Base-by-base conservation (phyloP, 202 grass and related monocot species). In the Panicum hallii region DNA sequence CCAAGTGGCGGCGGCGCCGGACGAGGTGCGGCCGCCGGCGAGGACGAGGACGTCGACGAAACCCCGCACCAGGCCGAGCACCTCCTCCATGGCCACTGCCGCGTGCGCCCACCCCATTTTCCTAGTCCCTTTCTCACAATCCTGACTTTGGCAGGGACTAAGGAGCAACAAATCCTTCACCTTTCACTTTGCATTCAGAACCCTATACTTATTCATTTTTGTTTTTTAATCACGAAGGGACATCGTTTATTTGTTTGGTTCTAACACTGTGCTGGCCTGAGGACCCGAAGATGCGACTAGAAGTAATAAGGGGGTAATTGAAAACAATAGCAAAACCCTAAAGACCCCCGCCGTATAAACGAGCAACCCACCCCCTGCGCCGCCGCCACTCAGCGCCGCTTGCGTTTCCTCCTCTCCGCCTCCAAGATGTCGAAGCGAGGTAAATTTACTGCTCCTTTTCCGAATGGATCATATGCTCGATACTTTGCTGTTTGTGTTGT, bases 391-490 rank as follows among this genome's bases (percentile, higher is more conserved):
- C 78, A 41, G 54, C 72, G 82, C 40, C 60, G 54, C 62, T 5
- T n/a, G 62, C 34, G 41, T 52, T 74, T 81, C 49, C 38, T 60
- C 79, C 79, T 72, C 38, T 70, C 11, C 20, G 54, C 79, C 72
- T 82, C 70, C 81, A 82, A 87, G 83, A 97, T 97, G 94, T 93
- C 94, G 87, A 97, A 97, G 87, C 87, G 94, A 93, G 94, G 91
- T 93, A 90, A 89, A 5, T 55, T 6, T 34, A 14, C 44, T n/a
- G 26, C 67, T 49, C n/a, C 48, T 19, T 34, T 49, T 52, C 65
- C 15, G 0, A 34, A 62, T 32, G 4, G 32, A 67, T 67, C 48
- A 23, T 32, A 2, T 38, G 46, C 4, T 26, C 9, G 3, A 8
- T 57, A 5, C 55, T 47, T 76, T 3, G 1, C 66, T 28, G 41